These are phyloP conservation scores for Suillus placidus DNA, from an alignment of 768 basidiomycete species.

Conservation along the genomic window DNA sequence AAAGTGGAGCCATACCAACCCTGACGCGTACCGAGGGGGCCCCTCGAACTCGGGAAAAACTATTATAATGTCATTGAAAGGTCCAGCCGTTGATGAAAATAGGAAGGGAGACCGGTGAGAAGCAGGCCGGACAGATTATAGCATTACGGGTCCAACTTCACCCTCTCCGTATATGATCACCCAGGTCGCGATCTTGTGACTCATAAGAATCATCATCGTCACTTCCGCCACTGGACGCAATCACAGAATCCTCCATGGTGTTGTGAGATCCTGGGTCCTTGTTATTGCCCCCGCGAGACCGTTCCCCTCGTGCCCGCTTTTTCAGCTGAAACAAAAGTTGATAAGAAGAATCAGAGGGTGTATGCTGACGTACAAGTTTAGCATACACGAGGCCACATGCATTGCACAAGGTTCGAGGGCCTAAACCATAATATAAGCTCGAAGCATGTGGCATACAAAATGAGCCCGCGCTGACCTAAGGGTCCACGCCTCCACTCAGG, in stretches of 20 bases:
- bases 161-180: constrained; percentile 37
- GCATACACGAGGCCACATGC: constrained; percentile 88
- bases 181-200: constrained; percentile 39
- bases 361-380: constrained; percentile 65
- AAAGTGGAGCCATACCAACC: neutral
- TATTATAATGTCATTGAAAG: constrained; percentile 4
- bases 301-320: constrained; percentile 39
- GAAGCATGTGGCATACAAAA: constrained; percentile 26
- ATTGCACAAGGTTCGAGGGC: constrained; percentile 82
- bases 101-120: constrained; percentile 21
- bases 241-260: constrained; percentile 27
- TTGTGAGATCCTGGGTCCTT: constrained; percentile 35
- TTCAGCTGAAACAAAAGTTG: constrained; percentile 27
- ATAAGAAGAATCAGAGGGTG: constrained; percentile 26
- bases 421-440: constrained; percentile 42
- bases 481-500: constrained; percentile 88
- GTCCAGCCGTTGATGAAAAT: constrained; percentile 21
- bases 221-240: constrained; percentile 33
- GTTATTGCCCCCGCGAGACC: constrained; percentile 29
- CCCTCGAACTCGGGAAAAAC: neutral
- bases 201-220: constrained; percentile 38
- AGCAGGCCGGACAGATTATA: constrained; percentile 16
- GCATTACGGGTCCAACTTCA: constrained; percentile 27
- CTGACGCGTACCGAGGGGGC: neutral
- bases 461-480: constrained; percentile 55